Conservation (phyloP, 139 green algal genomes). For the Prasinococcaceae sp. region DNA sequence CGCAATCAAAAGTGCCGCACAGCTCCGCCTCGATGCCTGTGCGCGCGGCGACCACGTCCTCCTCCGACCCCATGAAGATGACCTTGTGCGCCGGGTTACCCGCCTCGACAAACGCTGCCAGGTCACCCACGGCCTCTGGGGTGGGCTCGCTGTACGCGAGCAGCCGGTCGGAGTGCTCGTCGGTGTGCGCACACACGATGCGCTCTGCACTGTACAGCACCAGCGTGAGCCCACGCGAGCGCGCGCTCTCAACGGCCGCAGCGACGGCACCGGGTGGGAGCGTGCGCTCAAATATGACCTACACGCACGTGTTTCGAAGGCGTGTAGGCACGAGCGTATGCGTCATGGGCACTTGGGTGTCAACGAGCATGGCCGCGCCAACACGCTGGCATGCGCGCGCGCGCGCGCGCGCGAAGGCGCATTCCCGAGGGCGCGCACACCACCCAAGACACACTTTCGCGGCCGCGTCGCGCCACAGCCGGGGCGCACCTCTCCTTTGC, state of each 20-base stretch:
- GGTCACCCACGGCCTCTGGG: background rate
- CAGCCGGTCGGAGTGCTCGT: background rate
- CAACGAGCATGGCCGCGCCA: no score
- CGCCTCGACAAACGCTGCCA: background rate
- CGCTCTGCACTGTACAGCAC: background rate
- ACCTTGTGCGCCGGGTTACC: background rate
- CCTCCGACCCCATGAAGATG: conserved; percentile 1
- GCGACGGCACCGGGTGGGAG: background rate
- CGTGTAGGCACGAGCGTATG: no score
- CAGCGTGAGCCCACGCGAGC: background rate
- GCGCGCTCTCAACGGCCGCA: background rate
- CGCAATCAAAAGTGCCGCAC: background rate
- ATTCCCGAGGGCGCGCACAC: no score
- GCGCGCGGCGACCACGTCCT: background rate
- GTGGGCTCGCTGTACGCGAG: background rate
- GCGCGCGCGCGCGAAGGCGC: no score
- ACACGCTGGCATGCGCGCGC: no score
- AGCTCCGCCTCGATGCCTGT: background rate
- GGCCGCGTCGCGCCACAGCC: no score
- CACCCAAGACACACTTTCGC: no score
- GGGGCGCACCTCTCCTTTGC: no score
- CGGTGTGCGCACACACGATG: background rate
- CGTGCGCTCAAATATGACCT: background rate
- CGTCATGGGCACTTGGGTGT: no score
- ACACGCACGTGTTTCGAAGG: background rate